Conservation (phyloP, 164 flowering plant species). For the Annona cherimola region DNA sequence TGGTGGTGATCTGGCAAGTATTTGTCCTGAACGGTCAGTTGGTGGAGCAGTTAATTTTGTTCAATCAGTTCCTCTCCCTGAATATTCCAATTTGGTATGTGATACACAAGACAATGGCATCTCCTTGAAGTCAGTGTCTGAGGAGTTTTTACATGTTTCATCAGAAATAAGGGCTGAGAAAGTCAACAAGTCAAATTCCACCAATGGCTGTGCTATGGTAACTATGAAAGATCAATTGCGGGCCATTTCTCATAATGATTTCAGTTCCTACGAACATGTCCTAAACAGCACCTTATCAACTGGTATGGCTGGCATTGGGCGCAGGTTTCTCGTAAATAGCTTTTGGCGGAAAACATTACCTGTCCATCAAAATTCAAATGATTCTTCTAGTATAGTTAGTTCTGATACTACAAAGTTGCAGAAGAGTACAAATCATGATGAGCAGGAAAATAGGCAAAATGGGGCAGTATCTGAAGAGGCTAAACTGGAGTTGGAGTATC, state of each 20-base stretch:
- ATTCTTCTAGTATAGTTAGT: constrained; percentile 16
- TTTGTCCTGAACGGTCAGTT: constrained; percentile 1
- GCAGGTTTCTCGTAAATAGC: constrained; percentile 35
- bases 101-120: constrained; percentile 1
- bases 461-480: constrained; percentile 12
- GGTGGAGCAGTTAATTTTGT: background rate
- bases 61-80: background rate
- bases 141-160: background rate
- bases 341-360: constrained; percentile 32
- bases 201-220: background rate
- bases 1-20: background rate
- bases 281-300: background rate
- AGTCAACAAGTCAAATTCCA: constrained; percentile 1
- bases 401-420: constrained; percentile 21
- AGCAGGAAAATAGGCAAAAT: constrained; percentile 14
- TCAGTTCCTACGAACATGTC: constrained; percentile 14
- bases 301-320: constrained; percentile 28
- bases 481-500: constrained; percentile 23
- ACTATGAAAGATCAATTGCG: constrained; percentile 15
- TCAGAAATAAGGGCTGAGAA: constrained; percentile 1
- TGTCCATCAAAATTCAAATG: constrained; percentile 21
- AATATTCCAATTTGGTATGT: constrained; percentile 5
- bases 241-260: constrained; percentile 15
- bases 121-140: background rate
- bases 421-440: constrained; percentile 6